Percentiles rank a stretch among this genome's conserved stretches.
phyloP scores from a whole-genome alignment of 2,329 filamentous ascomycete species.

The Penicillium decumbens region DNA sequence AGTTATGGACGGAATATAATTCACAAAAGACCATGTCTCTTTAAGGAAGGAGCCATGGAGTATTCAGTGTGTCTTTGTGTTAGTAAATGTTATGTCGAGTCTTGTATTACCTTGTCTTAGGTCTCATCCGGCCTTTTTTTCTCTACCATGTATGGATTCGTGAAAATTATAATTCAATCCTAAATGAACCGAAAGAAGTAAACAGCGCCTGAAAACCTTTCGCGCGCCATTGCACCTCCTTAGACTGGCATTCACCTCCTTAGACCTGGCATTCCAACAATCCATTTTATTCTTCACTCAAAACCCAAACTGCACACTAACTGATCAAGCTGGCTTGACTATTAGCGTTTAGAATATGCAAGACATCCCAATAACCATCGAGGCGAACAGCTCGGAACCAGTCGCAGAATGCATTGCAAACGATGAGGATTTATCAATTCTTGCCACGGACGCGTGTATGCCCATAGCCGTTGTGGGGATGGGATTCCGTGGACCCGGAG shows the following conservation, averaged over 20 bases:
- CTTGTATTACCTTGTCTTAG: not conserved
- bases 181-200: not conserved
- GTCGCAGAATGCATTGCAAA: not conserved
- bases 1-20: not conserved
- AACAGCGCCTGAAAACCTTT: not conserved
- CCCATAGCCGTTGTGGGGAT: conserved; percentile 28
- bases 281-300: not conserved
- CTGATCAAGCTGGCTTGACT: not conserved
- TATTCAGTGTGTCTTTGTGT: not conserved
- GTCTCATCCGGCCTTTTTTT: not conserved
- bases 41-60: not conserved
- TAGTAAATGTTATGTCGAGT: not conserved
- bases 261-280: not conserved
- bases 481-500: conserved; percentile 23
- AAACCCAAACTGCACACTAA: not conserved
- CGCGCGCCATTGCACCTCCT: not conserved
- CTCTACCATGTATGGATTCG: not conserved
- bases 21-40: not conserved
- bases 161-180: not conserved
- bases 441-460: conserved; percentile 6
- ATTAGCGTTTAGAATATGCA: not conserved
- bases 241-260: not conserved
- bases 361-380: not conserved
- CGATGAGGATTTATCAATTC: not conserved
- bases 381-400: not conserved